Evolutionary conservation across 176 grass and related monocot genomes (phyloP).

Genomic region (Secale cereale): DNA sequence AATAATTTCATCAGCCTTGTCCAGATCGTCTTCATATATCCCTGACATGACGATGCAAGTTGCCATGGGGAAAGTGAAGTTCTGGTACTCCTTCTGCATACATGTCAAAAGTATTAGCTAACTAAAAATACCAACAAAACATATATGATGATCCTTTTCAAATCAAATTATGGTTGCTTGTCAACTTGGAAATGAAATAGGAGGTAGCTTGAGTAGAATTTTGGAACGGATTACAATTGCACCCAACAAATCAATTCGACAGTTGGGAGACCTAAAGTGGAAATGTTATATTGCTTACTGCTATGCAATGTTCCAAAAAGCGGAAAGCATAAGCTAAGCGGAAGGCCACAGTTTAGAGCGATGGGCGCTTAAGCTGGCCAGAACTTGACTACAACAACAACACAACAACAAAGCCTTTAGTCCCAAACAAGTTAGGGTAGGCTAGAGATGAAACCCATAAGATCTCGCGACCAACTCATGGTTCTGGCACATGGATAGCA

Average conservation of each 20-base stretch:
- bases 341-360: too few species aligned
- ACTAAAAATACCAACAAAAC: not conserved
- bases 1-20: slow-evolving; percentile 74
- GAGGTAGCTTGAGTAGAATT: not conserved
- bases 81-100: slow-evolving; percentile 46
- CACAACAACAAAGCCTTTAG: too few species aligned
- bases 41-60: slow-evolving; percentile 83
- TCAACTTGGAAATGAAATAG: not conserved
- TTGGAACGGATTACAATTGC: not conserved
- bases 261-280: not conserved
- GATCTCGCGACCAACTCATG: too few species aligned
- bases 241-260: not conserved
- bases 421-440: too few species aligned
- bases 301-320: too few species aligned
- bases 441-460: too few species aligned
- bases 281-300: not conserved
- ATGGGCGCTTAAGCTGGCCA: too few species aligned
- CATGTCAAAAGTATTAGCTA: slow-evolving; percentile 15
- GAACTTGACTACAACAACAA: too few species aligned
- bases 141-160: not conserved
- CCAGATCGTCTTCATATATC: slow-evolving; percentile 90
- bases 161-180: not conserved
- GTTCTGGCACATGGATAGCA: too few species aligned
- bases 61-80: slow-evolving; percentile 69
- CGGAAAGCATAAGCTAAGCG: too few species aligned